These are phyloP conservation scores for Poteriospumella lacustris DNA, from an alignment of 108 stramenopile genomes.

Conservation along the genomic window DNA sequence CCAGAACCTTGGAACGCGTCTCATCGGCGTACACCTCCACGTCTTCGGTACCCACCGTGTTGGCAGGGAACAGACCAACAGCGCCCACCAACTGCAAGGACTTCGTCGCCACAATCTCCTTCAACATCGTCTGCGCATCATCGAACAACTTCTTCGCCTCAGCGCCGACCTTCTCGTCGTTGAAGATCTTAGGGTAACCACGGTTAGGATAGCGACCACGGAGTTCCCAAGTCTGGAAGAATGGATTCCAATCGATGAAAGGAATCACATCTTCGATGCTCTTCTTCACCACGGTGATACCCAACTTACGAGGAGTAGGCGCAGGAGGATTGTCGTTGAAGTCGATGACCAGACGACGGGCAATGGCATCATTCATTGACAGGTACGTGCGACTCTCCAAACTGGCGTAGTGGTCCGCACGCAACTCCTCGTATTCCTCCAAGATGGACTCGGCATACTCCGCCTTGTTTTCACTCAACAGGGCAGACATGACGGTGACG, in stretches of 20 bases:
- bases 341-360: constrained; percentile 74
- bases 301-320: constrained; percentile 62
- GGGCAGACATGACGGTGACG: constrained; percentile 87
- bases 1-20: constrained; percentile 58
- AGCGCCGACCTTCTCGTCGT: constrained; percentile 85
- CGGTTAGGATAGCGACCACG: constrained; percentile 98
- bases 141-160: constrained; percentile 97
- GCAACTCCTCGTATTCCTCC: constrained; percentile 91
- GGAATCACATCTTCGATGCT: constrained; percentile 79
- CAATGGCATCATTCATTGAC: constrained; percentile 76
- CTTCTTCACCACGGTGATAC: constrained; percentile 71
- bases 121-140: constrained; percentile 90
- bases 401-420: constrained; percentile 93
- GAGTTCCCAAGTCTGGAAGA: constrained; percentile 99
- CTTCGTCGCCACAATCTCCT: constrained; percentile 70
- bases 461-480: constrained; percentile 74
- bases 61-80: constrained; percentile 90
- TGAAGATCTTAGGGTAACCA: constrained; percentile 99
- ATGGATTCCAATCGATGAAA: constrained; percentile 96
- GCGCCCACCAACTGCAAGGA: constrained; percentile 80
- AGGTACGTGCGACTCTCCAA: constrained; percentile 90
- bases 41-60: constrained; percentile 91
- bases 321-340: constrained; percentile 76
- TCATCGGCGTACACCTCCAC: constrained; percentile 82
- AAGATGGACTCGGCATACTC: constrained; percentile 85